Evolutionary conservation across 2,329 filamentous ascomycete species (phyloP), one percentile per base, ranked within the genome.

Genomic region (Volutella citrinella): DNA sequence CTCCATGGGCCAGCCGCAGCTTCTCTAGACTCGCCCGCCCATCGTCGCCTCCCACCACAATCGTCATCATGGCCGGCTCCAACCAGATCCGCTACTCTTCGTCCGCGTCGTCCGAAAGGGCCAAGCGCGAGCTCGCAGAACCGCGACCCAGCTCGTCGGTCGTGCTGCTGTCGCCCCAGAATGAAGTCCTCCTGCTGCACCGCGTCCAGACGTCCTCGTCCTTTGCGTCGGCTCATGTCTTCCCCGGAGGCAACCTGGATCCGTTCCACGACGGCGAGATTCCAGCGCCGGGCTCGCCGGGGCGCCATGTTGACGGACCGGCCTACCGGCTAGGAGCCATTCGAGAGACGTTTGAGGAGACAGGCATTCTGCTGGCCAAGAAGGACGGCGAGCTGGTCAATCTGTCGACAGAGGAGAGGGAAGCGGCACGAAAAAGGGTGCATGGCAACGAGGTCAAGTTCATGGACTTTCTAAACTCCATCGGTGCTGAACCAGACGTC

Each of bases 271-370:
- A 97, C 49, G 89, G 86, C 4, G 46, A 46, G 0, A 59, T 78
- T 2, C 70, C 74, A 0, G 44, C 43, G 1, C 49, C 56, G 0
- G 70, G 70, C 12, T 68, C 78, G 18, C 60, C 68, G 0, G 65
- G 62, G 9, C 67, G 82, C 10, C 89, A 96, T 51, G 60, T 69
- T 10, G 90, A 96, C 56, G 80, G 80, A 1, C 65, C 69, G 1
- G 74, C 79, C 4, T 96, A 96, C 55, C 73, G 89, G n/a, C 63
- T 87, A 21, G 89, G 84, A 6, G 93, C 90, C 1, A 78, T 97
- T 16, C 74, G 93, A 7, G 93, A 97, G 68, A 88, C 88, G 0
- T 97, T 97, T 55, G 93, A 98, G 59, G 93, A 97, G 65, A 90
- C 86, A 45, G 93, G 93, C 1, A 88, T 96, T 34, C 64, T 97